Conservation (phyloP, 805 yeast genomes). For the Candida broadrunensis region DNA sequence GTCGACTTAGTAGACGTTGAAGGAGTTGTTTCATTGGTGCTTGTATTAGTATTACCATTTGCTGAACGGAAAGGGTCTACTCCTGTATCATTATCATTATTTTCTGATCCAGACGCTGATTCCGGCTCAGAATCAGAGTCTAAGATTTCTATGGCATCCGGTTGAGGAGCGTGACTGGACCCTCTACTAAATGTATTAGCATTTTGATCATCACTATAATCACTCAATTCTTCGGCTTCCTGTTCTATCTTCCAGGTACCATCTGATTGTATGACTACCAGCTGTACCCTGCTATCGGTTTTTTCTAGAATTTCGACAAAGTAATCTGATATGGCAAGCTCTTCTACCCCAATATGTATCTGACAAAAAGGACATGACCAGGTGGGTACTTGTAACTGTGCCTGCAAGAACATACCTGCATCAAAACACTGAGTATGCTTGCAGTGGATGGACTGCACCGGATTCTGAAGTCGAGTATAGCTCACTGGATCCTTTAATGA, state of each 20-base stretch:
- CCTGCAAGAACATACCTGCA: slow-evolving; percentile 64
- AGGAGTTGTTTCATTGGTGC: no score
- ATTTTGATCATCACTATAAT: slow-evolving; percentile 44
- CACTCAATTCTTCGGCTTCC: slow-evolving; percentile 48
- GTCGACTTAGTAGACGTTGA: no score
- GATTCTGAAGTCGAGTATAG: slow-evolving; percentile 63
- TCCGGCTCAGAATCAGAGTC: neutral
- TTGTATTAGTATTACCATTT: no score
- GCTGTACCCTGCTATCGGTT: slow-evolving; percentile 52
- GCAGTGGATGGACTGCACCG: slow-evolving; percentile 70
- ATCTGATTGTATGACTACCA: slow-evolving; percentile 63
- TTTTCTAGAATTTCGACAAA: slow-evolving; percentile 56
- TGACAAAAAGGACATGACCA: slow-evolving; percentile 91
- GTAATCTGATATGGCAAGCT: slow-evolving; percentile 73
- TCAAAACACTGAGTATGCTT: slow-evolving; percentile 88
- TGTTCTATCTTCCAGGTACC: slow-evolving; percentile 62
- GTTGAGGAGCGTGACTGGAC: neutral
- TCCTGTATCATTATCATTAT: neutral
- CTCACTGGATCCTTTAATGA: slow-evolving; percentile 80
- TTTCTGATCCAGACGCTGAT: neutral
- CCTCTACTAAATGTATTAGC: neutral
- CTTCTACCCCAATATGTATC: slow-evolving; percentile 46
- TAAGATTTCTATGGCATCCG: neutral
- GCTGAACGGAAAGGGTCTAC: no score
- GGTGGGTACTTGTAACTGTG: slow-evolving; percentile 76